Base-by-base conservation (phyloP, 2,329 filamentous ascomycete genomes). In the Claviceps pazoutovae region DNA sequence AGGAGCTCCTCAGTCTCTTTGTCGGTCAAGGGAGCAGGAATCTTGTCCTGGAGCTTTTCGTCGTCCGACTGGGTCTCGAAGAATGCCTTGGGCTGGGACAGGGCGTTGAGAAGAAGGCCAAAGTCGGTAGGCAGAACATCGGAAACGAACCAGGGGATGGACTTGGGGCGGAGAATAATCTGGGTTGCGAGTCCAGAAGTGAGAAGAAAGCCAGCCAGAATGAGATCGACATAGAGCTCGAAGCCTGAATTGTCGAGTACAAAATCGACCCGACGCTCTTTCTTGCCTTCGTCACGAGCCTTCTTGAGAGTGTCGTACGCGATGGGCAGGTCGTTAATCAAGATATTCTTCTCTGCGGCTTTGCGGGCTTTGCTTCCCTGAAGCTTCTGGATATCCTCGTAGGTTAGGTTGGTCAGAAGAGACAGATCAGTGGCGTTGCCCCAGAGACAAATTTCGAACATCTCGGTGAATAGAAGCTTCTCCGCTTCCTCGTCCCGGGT, bases 191-290 rank as follows among this genome's bases (percentile, higher is more conserved):
- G 79, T 0, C 85, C 87, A 0, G 88, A 76, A 0, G 88, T 83
- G 6, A 98, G 75, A 14, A 98, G 75, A 64, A 95, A 98, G 1
- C 90, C 91, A 0, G 88, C 90, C 2, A 98, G 77, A 53, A 97
- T 83, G 9, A 98, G 76, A 63, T 98, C 93, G 57, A 97, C 93
- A 63, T 89, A 98, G 13, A 98, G 78, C 73, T 98, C 93, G 63
- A 98, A 98, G 5, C 93, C 93, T 19, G 93, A 88, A 60, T 98
- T 98, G 67, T 98, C 93, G 5, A 98, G 83, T 2, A 98, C 86
- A 57, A 98, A 91, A 61, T 98, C 93, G 2, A 98, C 84, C 16
- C 88, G 78, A 39, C 89, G 79, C 58, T 89, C 83, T 55, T 75
- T 72, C 62, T 80, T 80, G 30, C 78, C 77, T 36, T 77, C 74